Evolutionary conservation across 352 stramenopile species (phyloP), one percentile per base, ranked within the genome.

Genomic region (Pythium aphanidermatum): DNA sequence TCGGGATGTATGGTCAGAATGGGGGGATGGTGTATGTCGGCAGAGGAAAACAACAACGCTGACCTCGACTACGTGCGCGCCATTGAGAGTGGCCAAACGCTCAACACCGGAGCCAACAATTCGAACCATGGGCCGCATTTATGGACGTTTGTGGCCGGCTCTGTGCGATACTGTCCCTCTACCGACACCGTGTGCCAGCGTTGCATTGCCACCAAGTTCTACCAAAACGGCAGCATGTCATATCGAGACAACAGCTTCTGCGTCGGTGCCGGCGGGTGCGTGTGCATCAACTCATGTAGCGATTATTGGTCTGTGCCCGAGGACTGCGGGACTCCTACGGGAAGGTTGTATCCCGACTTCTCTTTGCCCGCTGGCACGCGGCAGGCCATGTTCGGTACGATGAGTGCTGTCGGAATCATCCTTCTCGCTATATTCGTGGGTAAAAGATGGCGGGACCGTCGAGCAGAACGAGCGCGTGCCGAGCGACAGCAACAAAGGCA

Each of bases 221-320:
- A 33, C 17, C 21, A 28, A 13, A 33, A 7, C 29, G 11, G 14
- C 24, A 4, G 30, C 14, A n/a, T n/a, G n/a, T n/a, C 28, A 24
- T 19, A 16, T 31, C 12, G 47, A 48, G n/a, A n/a, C 29, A 55
- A 33, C 21, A 37, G 47, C 12, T 55, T 55, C 16, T 55, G 47
- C 14, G 37, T 34, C 6, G 35, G 46, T 20, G 37, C 20, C 29
- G 37, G 28, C 11, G 35, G 46, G 20, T 53, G 45, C 16, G 45
- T 53, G 25, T 37, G 34, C 25, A 34, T 53, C 6, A 26, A 32
- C 28, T 46, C 37, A 35, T 54, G 46, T 37, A 35, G 40, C 13
- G 38, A 46, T 16, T 11, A 20, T 10, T n/a, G 16, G n/a, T 13
- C 21, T 14, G n/a, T 25, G 16, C 29, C 16, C 11, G 29, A 12